Conservation (phyloP, 495 filamentous ascomycete species). For the Letharia columbiana region DNA sequence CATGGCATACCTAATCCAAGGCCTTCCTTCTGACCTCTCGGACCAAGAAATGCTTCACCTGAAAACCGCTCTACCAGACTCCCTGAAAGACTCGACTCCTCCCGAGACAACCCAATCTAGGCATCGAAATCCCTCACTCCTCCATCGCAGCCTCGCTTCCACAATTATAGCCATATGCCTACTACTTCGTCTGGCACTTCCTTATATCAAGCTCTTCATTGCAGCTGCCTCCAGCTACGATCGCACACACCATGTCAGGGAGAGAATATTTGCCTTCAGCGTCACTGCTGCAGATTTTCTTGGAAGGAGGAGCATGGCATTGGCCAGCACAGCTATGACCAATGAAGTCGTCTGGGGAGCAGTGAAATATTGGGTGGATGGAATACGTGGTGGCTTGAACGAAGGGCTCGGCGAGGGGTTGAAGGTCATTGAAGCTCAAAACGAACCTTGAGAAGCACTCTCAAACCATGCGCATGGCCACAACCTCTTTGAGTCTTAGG, state of each 20-base stretch:
- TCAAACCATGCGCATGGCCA: neutral
- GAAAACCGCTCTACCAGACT: constrained; percentile 37
- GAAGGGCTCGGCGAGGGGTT: constrained; percentile 17
- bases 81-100: constrained; percentile 21
- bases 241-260: constrained; percentile 51
- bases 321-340: constrained; percentile 26
- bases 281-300: constrained; percentile 45
- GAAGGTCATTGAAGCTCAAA: constrained; percentile 13
- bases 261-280: constrained; percentile 42
- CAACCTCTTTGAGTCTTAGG: neutral
- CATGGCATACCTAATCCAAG: constrained; percentile 56
- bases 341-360: constrained; percentile 9
- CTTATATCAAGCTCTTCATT: constrained; percentile 49
- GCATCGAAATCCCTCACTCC: constrained; percentile 33
- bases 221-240: constrained; percentile 50
- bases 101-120: neutral
- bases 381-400: constrained; percentile 18
- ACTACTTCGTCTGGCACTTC: constrained; percentile 46
- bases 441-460: neutral
- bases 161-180: constrained; percentile 50
- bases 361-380: constrained; percentile 19
- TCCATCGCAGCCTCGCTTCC: constrained; percentile 51
- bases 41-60: constrained; percentile 30
- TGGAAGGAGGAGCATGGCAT: constrained; percentile 41
- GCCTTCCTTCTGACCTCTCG: constrained; percentile 44